Percentiles rank a stretch among this genome's conserved stretches.
These are phyloP conservation scores for Wallacemonas sp. DNA, from an alignment of 208 protist genomes.

Conservation along the genomic window DNA sequence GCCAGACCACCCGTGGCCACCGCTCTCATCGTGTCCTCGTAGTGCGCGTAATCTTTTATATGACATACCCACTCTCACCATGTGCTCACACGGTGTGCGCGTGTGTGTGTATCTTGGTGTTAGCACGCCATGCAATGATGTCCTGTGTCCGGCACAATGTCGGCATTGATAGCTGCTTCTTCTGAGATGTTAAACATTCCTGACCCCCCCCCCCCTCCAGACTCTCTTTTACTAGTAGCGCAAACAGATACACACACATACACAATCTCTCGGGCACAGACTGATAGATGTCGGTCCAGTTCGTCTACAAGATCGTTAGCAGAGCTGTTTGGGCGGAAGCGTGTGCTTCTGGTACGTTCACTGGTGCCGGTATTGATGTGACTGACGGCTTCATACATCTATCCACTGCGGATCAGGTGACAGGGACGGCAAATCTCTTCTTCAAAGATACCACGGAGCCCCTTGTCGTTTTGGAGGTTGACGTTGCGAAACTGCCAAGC, in stretches of 20 bases:
- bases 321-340: neutral
- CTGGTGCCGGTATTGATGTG: conserved; percentile 13
- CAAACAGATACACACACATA: neutral
- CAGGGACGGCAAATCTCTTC: conserved; percentile 13
- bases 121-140: too few relatives aligned
- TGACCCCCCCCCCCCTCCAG: too few relatives aligned
- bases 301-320: conserved; percentile 8
- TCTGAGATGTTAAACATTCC: too few relatives aligned
- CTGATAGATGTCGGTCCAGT: neutral
- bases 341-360: neutral
- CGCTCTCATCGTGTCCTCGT: too few relatives aligned
- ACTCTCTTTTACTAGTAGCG: neutral
- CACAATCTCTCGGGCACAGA: neutral
- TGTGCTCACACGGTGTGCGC: too few relatives aligned
- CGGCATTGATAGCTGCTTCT: too few relatives aligned
- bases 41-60: too few relatives aligned
- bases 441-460: neutral
- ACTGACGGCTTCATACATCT: conserved; percentile 19
- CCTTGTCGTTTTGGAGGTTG: conserved; percentile 12
- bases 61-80: too few relatives aligned
- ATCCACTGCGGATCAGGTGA: conserved; percentile 4
- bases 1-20: too few relatives aligned
- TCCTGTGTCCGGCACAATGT: too few relatives aligned
- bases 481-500: neutral
- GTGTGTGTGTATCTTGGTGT: too few relatives aligned